These are phyloP conservation scores for Colletotrichum horii DNA, from an alignment of 2,329 filamentous ascomycete genomes.

Conservation along the genomic window DNA sequence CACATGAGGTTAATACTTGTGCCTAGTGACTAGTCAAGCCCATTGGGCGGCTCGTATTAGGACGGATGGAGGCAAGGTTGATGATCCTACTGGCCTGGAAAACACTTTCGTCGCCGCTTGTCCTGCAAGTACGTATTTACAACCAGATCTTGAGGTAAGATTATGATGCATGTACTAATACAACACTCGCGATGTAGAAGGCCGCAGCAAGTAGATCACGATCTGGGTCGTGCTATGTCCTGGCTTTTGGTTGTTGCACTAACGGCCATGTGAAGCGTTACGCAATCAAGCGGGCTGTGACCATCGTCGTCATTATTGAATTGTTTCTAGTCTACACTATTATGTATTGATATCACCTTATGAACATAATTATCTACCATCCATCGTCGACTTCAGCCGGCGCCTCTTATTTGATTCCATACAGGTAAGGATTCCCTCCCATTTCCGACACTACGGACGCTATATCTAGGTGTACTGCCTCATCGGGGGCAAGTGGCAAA, in stretches of 20 bases:
- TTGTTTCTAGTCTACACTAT: not conserved
- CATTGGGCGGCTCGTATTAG: too few relatives aligned
- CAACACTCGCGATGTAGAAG: not conserved
- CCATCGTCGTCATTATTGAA: not conserved
- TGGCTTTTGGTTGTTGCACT: not conserved
- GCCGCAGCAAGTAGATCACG: not conserved
- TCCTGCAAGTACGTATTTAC: not conserved
- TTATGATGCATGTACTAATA: not conserved
- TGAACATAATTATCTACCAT: not conserved
- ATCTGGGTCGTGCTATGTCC: not conserved
- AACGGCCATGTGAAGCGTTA: not conserved
- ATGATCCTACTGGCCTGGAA: too few relatives aligned
- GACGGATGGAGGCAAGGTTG: too few relatives aligned
- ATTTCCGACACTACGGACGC: not conserved
- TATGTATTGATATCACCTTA: not conserved
- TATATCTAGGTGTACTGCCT: not conserved
- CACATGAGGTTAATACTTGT: accelerated
- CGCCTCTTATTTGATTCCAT: not conserved
- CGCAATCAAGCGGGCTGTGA: not conserved
- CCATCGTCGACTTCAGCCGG: not conserved
- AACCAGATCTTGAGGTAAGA: not conserved
- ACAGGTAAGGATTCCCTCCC: not conserved
- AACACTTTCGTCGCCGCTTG: too few relatives aligned
- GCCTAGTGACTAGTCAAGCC: too few relatives aligned
- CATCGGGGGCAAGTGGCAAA: accelerated